Evolutionary conservation across 345 rosid species (phyloP), one percentile per base, ranked within the genome.

Genomic region (Eucalyptus brandiana): DNA sequence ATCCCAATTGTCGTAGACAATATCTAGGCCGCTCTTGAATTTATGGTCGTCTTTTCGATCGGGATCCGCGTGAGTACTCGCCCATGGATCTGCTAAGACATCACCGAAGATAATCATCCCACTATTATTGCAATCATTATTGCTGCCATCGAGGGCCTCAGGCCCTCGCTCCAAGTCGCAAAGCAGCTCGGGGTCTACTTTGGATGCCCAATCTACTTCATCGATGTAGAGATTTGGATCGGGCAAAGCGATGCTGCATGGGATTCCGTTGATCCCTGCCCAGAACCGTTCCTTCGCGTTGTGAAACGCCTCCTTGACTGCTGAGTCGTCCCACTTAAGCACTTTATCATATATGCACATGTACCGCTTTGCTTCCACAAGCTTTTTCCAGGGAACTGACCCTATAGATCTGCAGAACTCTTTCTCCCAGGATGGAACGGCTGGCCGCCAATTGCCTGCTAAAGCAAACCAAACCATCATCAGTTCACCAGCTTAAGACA

Each of bases 301-400:
- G 32, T 48, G 91, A 89, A 93, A 93, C 3, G 96, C 95, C 30
- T 93, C 93, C 89, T 94, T 88, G 0, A 91, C 95, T 0, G 95
- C 95, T 40, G 95, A 92, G 86, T 94, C 95, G 24, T 94, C 92
- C 95, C 96, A 94, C 7, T 92, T 45, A 23, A 89, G 86, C 45
- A 89, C 81, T 21, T 87, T 80, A 12, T 80, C 65, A 83, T 87
- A 62, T 62, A 30, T 48, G 13, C 47, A 30, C 32, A 62, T 62
- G 34, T 62, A 50, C 72, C 86, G 45, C 89, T 89, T 89, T 8
- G 89, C 80, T 53, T 87, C 89, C 16, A 76, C 15, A 16, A 89
- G 53, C 89, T 87, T 89, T 32, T 26, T 24, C 89, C 89, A 87
- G 6, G 90, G 87, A 16, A 80, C 80, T 13, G 87, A 87, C 12